Evolutionary conservation across 768 basidiomycete genomes (phyloP).

Genomic region (Boletus sp.): DNA sequence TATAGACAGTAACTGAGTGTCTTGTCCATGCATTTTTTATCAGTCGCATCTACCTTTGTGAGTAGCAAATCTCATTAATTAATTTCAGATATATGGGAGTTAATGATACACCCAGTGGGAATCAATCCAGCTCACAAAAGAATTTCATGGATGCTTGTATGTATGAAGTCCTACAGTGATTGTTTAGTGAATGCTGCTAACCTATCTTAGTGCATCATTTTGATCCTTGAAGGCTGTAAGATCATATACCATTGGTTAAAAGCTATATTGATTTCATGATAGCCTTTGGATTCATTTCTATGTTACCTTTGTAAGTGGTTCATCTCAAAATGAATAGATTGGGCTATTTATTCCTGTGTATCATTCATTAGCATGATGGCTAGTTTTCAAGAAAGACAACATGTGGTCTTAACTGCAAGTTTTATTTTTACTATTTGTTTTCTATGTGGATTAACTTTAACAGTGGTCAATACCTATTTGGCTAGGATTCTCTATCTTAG

Average conservation of each 20-base stretch:
- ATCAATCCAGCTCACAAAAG: background rate
- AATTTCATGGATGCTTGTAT: conserved; percentile 18
- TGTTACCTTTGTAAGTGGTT: conserved; percentile 14
- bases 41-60: conserved; percentile 24
- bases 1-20: conserved; percentile 17
- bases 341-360: background rate
- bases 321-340: background rate
- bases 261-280: background rate
- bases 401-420: conserved; percentile 5
- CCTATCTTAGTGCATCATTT: conserved; percentile 9
- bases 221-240: conserved; percentile 24
- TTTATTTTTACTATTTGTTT: background rate
- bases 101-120: conserved; percentile 11
- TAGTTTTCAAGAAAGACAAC: background rate
- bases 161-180: background rate
- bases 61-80: background rate
- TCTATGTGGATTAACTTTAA: background rate
- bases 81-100: background rate
- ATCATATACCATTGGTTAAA: background rate
- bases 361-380: conserved; percentile 1
- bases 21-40: conserved; percentile 26
- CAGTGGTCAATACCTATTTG: conserved; percentile 24
- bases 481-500: conserved; percentile 20
- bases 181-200: background rate
- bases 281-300: conserved; percentile 18